phyloP scores from a whole-genome alignment of 2,329 filamentous ascomycete species.

The Fusarium siculi region DNA sequence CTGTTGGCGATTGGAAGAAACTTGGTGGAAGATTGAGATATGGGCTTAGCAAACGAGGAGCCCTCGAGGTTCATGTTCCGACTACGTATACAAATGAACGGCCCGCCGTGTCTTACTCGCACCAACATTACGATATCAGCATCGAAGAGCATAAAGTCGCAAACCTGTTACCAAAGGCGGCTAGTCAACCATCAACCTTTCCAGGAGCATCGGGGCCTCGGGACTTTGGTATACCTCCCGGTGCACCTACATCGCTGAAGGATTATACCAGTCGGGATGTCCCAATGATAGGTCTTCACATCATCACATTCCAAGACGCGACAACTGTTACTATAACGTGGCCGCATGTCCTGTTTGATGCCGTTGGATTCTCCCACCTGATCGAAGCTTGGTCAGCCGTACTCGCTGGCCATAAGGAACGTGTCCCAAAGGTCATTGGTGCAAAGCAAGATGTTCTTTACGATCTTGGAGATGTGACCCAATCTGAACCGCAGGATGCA shows the following conservation, averaged over 20 bases:
- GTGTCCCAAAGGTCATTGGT: neutral
- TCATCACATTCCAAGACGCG: fast-evolving
- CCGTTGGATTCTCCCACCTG: neutral
- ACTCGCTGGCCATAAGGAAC: fast-evolving
- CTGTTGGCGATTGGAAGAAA: neutral
- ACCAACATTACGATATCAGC: neutral
- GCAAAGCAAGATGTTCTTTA: neutral
- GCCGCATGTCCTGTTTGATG: neutral
- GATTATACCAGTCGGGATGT: neutral
- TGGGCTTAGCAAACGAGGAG: neutral
- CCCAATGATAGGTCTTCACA: neutral
- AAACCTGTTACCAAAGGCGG: fast-evolving
- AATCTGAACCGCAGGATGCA: fast-evolving
- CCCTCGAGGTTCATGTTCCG: neutral
- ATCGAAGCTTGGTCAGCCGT: neutral
- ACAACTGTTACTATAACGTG: neutral
- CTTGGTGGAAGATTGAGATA: neutral
- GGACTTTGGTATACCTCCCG: neutral
- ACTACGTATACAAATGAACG: neutral
- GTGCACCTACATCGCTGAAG: fast-evolving
- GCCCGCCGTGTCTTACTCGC: neutral
- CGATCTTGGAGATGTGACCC: neutral
- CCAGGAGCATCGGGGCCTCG: no score
- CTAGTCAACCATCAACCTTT: neutral
- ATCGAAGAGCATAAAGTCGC: neutral